Evolutionary conservation across 805 yeast genomes (phyloP).

Genomic region (Brettanomyces custersianus): DNA sequence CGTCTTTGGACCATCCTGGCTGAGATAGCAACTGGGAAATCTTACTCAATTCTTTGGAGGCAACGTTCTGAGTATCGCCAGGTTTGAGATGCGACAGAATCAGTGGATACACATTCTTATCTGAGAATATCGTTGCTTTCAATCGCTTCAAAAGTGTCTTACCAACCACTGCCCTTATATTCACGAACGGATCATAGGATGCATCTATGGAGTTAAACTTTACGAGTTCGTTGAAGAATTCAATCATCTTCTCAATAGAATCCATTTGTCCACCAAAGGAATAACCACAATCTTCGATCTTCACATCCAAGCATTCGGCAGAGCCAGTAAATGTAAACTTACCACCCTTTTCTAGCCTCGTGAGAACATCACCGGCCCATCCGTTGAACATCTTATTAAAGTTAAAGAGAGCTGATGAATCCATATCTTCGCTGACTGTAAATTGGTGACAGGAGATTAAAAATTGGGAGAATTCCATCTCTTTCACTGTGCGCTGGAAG

Average conservation of each 20-base stretch:
- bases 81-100: slow-evolving; percentile 16
- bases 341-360: slow-evolving; percentile 9
- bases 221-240: slow-evolving; percentile 17
- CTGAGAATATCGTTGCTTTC: slow-evolving; percentile 16
- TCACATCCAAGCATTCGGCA: background rate
- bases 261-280: slow-evolving; percentile 5
- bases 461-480: slow-evolving; percentile 11
- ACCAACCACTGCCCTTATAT: slow-evolving; percentile 11
- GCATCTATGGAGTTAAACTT: slow-evolving; percentile 7
- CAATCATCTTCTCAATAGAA: slow-evolving; percentile 15
- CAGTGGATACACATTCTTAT: slow-evolving; percentile 17
- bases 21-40: slow-evolving; percentile 17
- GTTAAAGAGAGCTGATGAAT: slow-evolving; percentile 11
- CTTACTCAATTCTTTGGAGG: slow-evolving; percentile 8
- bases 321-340: background rate
- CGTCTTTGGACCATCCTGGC: slow-evolving; percentile 22
- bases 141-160: slow-evolving; percentile 15
- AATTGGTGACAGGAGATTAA: slow-evolving; percentile 8
- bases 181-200: slow-evolving; percentile 7
- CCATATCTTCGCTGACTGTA: slow-evolving; percentile 3
- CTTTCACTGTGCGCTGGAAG: slow-evolving; percentile 7
- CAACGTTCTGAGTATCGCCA: background rate
- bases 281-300: background rate
- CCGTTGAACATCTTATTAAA: slow-evolving; percentile 16
- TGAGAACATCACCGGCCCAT: slow-evolving; percentile 14